These are phyloP conservation scores for Chytridium lagenaria DNA, from an alignment of 371 early-diverging fungal species.

Conservation along the genomic window DNA sequence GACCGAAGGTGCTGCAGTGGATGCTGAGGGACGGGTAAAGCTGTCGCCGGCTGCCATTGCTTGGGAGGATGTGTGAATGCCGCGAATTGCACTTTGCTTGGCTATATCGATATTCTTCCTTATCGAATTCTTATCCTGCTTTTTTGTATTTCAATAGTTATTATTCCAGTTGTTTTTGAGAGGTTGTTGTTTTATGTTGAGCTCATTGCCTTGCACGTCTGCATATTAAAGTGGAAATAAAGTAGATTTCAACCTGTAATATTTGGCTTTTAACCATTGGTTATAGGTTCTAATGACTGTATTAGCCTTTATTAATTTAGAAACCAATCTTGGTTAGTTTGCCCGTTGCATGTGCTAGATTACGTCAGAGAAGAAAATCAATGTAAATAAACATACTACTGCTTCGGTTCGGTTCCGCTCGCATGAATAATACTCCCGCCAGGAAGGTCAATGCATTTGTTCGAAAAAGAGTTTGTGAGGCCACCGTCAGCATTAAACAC, in stretches of 20 bases:
- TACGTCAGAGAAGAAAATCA: background rate
- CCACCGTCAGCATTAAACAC: background rate
- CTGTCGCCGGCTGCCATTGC: slow-evolving; percentile 12
- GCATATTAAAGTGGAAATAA: too few species aligned
- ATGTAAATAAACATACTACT: slow-evolving; percentile 4
- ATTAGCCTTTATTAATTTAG: too few species aligned
- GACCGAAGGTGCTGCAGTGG: slow-evolving; percentile 17
- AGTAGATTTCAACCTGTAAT: too few species aligned
- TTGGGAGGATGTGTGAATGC: background rate
- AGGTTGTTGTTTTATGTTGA: background rate
- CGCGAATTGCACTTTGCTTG: slow-evolving; percentile 2
- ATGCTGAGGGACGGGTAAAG: slow-evolving; percentile 5
- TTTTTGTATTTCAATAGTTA: too few species aligned
- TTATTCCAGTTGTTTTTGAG: too few species aligned
- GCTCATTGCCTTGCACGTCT: background rate
- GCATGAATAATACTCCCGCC: background rate
- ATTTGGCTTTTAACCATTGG: too few species aligned
- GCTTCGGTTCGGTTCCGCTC: background rate
- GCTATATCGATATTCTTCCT: background rate
- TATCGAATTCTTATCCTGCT: too few species aligned
- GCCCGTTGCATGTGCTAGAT: slow-evolving; percentile 8
- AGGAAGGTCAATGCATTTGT: background rate
- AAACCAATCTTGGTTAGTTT: background rate
- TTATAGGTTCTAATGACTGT: too few species aligned
- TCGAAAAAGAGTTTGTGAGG: background rate